phyloP scores from a whole-genome alignment of 139 green algal species.

The Dunaliella primolecta region DNA sequence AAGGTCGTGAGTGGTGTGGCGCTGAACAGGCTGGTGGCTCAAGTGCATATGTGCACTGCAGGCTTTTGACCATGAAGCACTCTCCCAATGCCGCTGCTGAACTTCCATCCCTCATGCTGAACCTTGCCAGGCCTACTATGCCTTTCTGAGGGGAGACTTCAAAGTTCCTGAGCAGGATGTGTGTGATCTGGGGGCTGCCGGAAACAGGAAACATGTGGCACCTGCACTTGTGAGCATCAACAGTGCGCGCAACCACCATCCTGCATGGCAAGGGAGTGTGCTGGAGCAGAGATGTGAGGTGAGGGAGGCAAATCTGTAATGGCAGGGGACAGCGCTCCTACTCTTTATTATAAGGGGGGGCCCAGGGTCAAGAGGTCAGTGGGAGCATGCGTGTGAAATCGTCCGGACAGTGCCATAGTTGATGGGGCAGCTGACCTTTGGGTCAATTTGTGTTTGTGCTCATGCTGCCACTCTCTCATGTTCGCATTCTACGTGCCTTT shows the following conservation, averaged over 20 bases:
- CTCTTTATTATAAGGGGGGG: too few relatives aligned
- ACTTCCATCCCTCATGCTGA: background rate
- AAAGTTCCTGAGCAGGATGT: slow-evolving; percentile 51
- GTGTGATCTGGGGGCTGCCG: slow-evolving; percentile 55
- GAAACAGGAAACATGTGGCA: background rate
- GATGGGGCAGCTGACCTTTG: too few relatives aligned
- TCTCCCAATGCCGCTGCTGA: too few relatives aligned
- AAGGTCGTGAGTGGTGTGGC: background rate
- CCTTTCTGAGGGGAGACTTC: slow-evolving; percentile 48
- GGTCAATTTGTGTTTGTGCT: too few relatives aligned
- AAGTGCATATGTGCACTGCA: too few relatives aligned
- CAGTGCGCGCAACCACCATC: slow-evolving; percentile 39
- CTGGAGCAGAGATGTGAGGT: slow-evolving; percentile 43
- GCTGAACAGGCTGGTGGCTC: background rate
- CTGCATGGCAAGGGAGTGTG: slow-evolving; percentile 47
- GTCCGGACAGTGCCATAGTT: too few relatives aligned
- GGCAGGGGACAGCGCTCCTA: background rate
- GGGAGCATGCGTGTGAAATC: too few relatives aligned
- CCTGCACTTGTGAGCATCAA: background rate
- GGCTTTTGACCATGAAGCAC: too few relatives aligned
- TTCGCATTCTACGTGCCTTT: too few relatives aligned
- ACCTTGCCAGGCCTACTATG: slow-evolving; percentile 43
- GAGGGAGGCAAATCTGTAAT: background rate
- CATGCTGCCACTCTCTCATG: too few relatives aligned
- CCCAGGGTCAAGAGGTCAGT: too few relatives aligned